Evolutionary conservation across 306 rosid genomes (phyloP).

Genomic region (Rubus idaeus): DNA sequence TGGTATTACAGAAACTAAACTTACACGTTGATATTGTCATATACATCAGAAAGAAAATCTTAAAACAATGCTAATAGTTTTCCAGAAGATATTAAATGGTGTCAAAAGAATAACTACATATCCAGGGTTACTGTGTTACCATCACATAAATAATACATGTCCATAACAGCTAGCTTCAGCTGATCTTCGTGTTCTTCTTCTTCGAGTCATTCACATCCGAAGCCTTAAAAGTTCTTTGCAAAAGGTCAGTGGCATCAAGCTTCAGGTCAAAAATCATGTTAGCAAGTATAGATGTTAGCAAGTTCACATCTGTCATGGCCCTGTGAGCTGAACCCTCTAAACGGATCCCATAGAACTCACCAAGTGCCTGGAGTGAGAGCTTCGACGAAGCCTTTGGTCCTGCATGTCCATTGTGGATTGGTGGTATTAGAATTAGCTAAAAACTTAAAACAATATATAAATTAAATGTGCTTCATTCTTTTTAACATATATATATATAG

Average conservation of each 20-base stretch:
- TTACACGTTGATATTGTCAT: too few species aligned
- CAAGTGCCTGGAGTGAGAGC: not conserved
- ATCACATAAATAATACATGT: not conserved
- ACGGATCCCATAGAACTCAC: not conserved
- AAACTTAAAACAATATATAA: not conserved
- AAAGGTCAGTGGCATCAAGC: not conserved
- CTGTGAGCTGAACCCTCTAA: not conserved
- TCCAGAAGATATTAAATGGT: too few species aligned
- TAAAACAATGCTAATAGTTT: too few species aligned
- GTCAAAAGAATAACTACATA: too few species aligned
- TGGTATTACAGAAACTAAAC: too few species aligned
- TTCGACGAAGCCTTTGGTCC: not conserved
- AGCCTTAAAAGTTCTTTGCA: slow-evolving; percentile 5
- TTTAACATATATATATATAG: not conserved
- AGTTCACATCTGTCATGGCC: slow-evolving; percentile 4
- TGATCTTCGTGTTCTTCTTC: not conserved
- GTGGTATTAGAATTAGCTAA: not conserved
- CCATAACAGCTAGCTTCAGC: not conserved
- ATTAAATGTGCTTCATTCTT: not conserved
- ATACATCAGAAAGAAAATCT: too few species aligned
- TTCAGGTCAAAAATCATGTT: slow-evolving; percentile 8
- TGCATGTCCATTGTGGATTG: not conserved
- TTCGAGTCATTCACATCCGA: not conserved
- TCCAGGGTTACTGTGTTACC: not conserved
- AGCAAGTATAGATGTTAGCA: not conserved